Base-by-base conservation (phyloP, 495 filamentous ascomycete species). In the Penicillium pancosmium region DNA sequence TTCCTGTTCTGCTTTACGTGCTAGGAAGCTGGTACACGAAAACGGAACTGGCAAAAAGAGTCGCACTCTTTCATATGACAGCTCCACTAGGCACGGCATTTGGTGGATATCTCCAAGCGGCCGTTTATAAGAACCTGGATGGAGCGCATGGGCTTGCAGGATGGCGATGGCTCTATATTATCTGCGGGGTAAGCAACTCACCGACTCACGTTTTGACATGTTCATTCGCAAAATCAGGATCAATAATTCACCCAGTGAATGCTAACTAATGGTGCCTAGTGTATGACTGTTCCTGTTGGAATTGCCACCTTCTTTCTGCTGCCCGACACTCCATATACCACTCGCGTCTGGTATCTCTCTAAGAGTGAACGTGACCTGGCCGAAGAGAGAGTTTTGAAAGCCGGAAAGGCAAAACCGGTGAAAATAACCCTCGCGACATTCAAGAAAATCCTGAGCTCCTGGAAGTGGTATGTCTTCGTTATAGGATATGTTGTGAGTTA, bases 391-490 rank as follows among this genome's bases (percentile, higher is more conserved):
- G 67, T 69, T 23, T 36, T 52, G 49, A 62, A 50, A 34, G 59
- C 62, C 3, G 69, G 71, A 11, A 74, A 70, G 31, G 71, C 71
- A 16, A 38, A 67, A n/a, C 70, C 70, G 4, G 63, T 52, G 13
- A 67, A 67, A 54, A 59, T 74, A 11, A 66, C 65, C 5, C 25
- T 43, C 16, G 55, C 0, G 0, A 69, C 60, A 15, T 59, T 65
- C 13, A 54, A 34, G 13, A 46, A 59, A 16, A 60, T 65, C 21
- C 40, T 62, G 19, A 59, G 64, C 12, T 56, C 54, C 16, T 56
- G 54, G 54, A 56, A 56, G 43, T 69, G 65, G 62, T 69, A 69
- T 57, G 66, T 60, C 1, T 43, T 43, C n/a, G 40, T 4, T 61
- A 61, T 54, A 54, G 55, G 2, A 10, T 65, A 12, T 56, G 66